Base-by-base conservation (phyloP, 1,284 basidiomycete genomes). In the Erythrobasidium hasegawianum region DNA sequence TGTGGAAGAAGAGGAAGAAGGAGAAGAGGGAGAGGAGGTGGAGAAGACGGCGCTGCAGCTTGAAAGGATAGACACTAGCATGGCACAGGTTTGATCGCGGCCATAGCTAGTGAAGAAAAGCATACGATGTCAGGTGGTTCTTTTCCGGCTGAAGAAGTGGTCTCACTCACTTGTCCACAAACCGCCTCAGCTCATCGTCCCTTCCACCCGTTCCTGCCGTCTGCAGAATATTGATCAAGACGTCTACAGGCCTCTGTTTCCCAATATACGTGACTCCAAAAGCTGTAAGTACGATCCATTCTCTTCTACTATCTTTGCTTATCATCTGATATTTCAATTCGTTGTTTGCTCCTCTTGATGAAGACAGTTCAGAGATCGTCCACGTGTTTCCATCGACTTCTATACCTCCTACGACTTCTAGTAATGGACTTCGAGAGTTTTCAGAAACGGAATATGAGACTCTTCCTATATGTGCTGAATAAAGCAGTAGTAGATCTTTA, bases 221-320 rank as follows among this genome's bases (percentile, higher is more conserved):
- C 53, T 80, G 78, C 52, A 82, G 71, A 41, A 81, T 71, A 3
- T 74, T 75, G 33, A 83, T 83, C 58, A 96, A 78, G 67, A 87
- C 87, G 76, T 97, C 93, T 47, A 94, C 78, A 2, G 91, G 86
- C 56, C 92, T 82, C 66, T 89, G 82, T 78, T 93, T 92, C n/a
- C 84, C 82, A 57, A 95, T 79, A 75, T 90, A 86, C 9, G 86
- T 87, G 69, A 96, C 78, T 1, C 91, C 93, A 39, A 85, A 86
- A 72, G 89, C 90, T 18, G 90, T 91, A 68, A 96, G 78, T 62
- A 95, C 83, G 78, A 95, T 84, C 76, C 94, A 94, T 72, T 89
- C 86, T 55, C 84, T 82, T 33, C 88, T 82, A 13, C 83, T 80
- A 69, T 87, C 83, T 11, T 84, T 84, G 72, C 56, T 58, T 41